Conservation (phyloP, 768 basidiomycete genomes). For the Suillus fuscotomentosus region DNA sequence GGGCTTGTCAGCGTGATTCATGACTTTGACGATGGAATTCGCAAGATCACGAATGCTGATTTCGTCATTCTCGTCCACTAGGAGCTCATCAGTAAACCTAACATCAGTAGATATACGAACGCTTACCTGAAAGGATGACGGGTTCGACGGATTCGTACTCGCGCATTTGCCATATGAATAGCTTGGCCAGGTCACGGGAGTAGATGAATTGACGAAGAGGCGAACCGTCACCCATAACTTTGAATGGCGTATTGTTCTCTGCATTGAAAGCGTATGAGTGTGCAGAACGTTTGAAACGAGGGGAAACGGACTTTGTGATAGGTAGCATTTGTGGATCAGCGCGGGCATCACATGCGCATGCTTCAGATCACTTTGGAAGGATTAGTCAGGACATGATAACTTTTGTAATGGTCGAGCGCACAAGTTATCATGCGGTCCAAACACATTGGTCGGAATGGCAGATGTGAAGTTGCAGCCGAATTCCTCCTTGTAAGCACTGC, state of each 20-base stretch:
- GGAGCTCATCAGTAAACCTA: constrained; percentile 3
- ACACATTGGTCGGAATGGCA: constrained; percentile 97
- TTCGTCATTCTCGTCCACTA: constrained; percentile 92
- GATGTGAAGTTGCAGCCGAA: constrained; percentile 94
- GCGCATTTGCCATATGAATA: constrained; percentile 90
- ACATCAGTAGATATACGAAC: not conserved
- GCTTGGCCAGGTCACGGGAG: constrained; percentile 91
- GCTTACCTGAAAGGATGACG: constrained; percentile 81
- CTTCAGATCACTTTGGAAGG: constrained; percentile 68
- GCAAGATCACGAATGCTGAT: constrained; percentile 90
- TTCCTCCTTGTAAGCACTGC: constrained; percentile 92
- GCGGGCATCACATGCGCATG: constrained; percentile 94
- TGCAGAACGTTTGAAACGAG: not conserved
- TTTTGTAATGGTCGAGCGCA: constrained; percentile 29
- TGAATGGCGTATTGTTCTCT: constrained; percentile 79
- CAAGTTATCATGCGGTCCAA: constrained; percentile 95
- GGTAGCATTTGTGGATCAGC: constrained; percentile 88
- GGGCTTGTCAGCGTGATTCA: constrained; percentile 79
- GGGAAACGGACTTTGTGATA: constrained; percentile 70
- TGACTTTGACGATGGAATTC: constrained; percentile 84
- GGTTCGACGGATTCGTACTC: constrained; percentile 94
- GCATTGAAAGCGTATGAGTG: constrained; percentile 27
- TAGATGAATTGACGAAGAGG: constrained; percentile 98
- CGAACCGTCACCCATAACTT: constrained; percentile 86
- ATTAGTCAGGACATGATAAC: constrained; percentile 7